Base-by-base conservation (phyloP, 495 filamentous ascomycete species). In the Pyronema domesticum region DNA sequence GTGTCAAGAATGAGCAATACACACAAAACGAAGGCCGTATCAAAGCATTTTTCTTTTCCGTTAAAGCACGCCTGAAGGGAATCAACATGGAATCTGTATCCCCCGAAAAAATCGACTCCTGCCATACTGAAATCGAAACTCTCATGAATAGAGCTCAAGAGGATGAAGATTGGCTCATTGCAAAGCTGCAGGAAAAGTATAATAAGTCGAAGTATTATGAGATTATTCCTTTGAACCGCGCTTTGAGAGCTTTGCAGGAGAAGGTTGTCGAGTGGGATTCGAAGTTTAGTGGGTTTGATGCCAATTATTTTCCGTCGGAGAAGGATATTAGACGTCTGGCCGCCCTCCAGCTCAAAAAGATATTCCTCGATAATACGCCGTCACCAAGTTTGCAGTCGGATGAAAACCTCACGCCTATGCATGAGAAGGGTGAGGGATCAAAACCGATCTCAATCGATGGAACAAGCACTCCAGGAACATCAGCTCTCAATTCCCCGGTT, bases 301-400 rank as follows among this genome's bases (percentile, higher is more conserved):
- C 79, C 49, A 85, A 89, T 58, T 99, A 91, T 68, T 88, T 99
- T 64, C 86, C 86, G 13, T 95, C 89, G 0, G 93, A 99, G 61
- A 96, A 95, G 61, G 93, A 99, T 69, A 95, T 99, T 57, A 78
- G 87, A 55, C 78, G 89, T 58, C 71, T 99, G 48, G 89, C 93
- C 42, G 83, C 88, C 19, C 74, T 94, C 36, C 93, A 99, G 60
- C 73, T 99, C 48, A 91, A 83, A 68, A 95, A 91, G 65, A 83
- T 99, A 52, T 99, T 96, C 66, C 76, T 93, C 14, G 89, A 98
- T 61, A 83, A 89, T 66, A 81, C 83, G 52, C 81, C 86, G 7
- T 79, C 78, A 11, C 76, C 82, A 52, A 80, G 82, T 17, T 61
- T 89, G 1, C 72, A 74, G 6, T 79, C 79, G n/a, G 75, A 75